Evolutionary conservation across 139 green algal species (phyloP), one percentile per base, ranked within the genome.

Genomic region (Chlorella sp.): DNA sequence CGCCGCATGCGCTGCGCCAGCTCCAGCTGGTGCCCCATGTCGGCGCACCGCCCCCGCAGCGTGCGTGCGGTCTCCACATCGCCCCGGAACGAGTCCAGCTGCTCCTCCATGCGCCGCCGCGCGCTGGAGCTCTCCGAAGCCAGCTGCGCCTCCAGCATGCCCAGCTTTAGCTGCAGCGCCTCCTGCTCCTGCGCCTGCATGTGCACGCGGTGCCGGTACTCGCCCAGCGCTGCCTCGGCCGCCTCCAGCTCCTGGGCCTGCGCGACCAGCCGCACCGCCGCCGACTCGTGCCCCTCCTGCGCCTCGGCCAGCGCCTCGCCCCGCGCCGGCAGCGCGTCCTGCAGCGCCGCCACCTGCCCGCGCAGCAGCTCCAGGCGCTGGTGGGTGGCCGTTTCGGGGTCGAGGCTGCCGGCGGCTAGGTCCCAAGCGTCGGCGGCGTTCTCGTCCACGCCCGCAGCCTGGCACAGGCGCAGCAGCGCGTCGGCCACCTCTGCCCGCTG

Each of bases 71-170:
- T 64, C 27, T 5, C 17, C 1, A 38, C 68, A 4, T 75, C 68
- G 5, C 38, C 68, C 9, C 68, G 36, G 12, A 65, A 65, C 5
- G 25, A 66, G 38, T 53, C 51, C 53, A 65, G 51, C 53, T 75
- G 68, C 68, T 66, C 51, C 68, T 75, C 53, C 68, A 75, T 51
- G 36, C 51, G 51, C 51, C 40, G 25, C 36, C 68, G 48, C 25
- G 68, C 68, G 6, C 38, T 45, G n/a, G 41, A 43, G 6, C 38
- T 51, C 2, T 17, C 31, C 0, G 51, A 38, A 31, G 31, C 68
- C 38, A 40, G 25, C 51, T 75, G 68, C 51, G 41, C 53, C 53
- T 66, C 64, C 59, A 74, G 63, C 50, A 82, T 33, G 5, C 12
- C n/a, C n/a, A 76, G 38, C 42, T 50, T 60, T 33, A 58, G 6